Evolutionary conservation across 1,139 yeast species (phyloP), one percentile per base, ranked within the genome.

Genomic region (Taiozyma sp.): DNA sequence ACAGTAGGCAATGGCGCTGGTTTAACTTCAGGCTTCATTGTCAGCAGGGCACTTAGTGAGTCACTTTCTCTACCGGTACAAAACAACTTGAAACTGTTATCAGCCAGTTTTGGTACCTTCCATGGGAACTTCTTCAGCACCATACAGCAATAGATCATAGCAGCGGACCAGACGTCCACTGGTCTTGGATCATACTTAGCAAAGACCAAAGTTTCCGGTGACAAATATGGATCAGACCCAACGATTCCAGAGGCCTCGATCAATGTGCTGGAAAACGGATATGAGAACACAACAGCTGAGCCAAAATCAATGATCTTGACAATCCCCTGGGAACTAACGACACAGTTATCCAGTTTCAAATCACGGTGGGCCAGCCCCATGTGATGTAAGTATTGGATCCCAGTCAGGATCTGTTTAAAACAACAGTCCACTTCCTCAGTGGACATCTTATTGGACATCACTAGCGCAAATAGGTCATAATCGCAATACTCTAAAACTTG

Each of bases 401-500:
- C 97, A 7, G 83, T 76, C 62, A 91, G 73, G 46, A 92, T 80
- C 70, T 92, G 98, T 64, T 88, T 88, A 65, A 92, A 85, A 66
- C 96, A 92, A 70, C 98, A 92, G 66, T 86, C 87, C 54, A 90
- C 83, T 68, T 92, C 98, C 50, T 82, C 85, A 53, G 84, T 74
- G 1, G 90, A 76, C 97, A 92, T 91, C 64, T 89, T 86, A 60
- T 93, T 95, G 29, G 95, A 84, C 97, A 92, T 92, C 39, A 92
- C 98, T 59, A 92, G 89, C 1, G 97, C 97, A 67, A 92, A 92
- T 62, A 92, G 76, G 70, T 92, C 98, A 64, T 78, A 88, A 63
- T 93, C 96, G 67, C 96, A 91, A 69, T 91, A 92, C 67, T 92
- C 98, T 96, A 92, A 88, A 36, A 92, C 92, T 72, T 91, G 97